Evolutionary conservation across 352 stramenopile genomes (phyloP).

Genomic region (Globisporangium splendens): DNA sequence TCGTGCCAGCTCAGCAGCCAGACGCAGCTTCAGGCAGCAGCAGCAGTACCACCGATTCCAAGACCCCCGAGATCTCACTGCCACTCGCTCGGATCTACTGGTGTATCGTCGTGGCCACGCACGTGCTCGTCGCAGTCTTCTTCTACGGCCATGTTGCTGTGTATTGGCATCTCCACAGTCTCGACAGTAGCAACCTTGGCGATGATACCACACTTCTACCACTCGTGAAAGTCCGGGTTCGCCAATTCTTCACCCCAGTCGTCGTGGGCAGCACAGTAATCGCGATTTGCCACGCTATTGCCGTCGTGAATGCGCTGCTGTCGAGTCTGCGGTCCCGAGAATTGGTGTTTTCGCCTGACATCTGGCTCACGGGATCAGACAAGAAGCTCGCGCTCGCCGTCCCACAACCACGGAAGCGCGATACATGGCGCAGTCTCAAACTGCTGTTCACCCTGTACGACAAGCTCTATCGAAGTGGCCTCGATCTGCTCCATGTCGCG

Average conservation of each 20-base stretch:
- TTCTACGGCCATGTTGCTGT: slow-evolving; percentile 12
- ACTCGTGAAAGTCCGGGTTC: not conserved
- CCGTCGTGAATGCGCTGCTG: slow-evolving; percentile 12
- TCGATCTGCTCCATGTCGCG: slow-evolving; percentile 10
- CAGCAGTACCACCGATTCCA: not conserved
- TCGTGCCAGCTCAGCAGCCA: not conserved
- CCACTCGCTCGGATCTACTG: slow-evolving; percentile 7
- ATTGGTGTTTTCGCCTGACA: slow-evolving; percentile 16
- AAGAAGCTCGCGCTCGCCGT: slow-evolving; percentile 7
- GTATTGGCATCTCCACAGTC: slow-evolving; percentile 4
- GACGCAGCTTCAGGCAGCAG: not conserved
- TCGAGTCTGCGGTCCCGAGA: slow-evolving; percentile 13
- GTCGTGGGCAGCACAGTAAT: slow-evolving; percentile 6
- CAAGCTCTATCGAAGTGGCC: slow-evolving; percentile 10
- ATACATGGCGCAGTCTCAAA: slow-evolving; percentile 9
- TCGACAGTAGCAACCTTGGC: not conserved
- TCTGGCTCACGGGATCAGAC: slow-evolving; percentile 12
- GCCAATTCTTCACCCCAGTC: slow-evolving; percentile 8
- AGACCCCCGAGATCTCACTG: slow-evolving; percentile 5
- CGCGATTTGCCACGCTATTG: slow-evolving; percentile 13
- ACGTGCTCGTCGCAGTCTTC: slow-evolving; percentile 2
- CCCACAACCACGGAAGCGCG: slow-evolving; percentile 8
- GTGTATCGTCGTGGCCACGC: slow-evolving; percentile 1
- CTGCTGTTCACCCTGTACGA: slow-evolving; percentile 6
- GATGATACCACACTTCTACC: too few relatives aligned